Evolutionary conservation across 2,329 filamentous ascomycete genomes (phyloP), one percentile per base, ranked within the genome.

Genomic region (Aspergillus bombycis): DNA sequence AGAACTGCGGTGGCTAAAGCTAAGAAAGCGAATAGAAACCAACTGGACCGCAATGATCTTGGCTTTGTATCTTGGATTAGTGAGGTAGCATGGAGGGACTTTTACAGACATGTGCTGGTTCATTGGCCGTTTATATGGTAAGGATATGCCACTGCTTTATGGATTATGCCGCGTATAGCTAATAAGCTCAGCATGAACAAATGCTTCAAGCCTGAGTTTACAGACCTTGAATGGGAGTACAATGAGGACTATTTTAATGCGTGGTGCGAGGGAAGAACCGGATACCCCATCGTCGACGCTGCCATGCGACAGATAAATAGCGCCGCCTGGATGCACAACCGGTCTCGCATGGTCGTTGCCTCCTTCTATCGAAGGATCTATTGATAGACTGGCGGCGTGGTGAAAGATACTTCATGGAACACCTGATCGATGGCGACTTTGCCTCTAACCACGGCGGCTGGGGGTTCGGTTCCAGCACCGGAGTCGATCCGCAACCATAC

Each of bases 401-500:
- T 5, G 92, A 96, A 79, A 82, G 83, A 1, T 92, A 89, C 74
- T 96, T 96, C 76, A 95, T 95, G 91, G 88, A 92, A 73, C 83
- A 91, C 67, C 81, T 93, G 9, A 85, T 94, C 62, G 91, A 94
- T 71, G 91, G 91, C 19, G 91, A 94, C 73, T 92, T 94, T 72
- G 90, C 90, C 0, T 90, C 86, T 62, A 94, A 94, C 75, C 93
- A 91, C 65, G 87, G 88, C 10, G 88, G 88, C 0, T 90, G 88
- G 88, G 88, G 87, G 0, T 89, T 89, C 68, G 78, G 83, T 28
- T 88, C 89, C 5, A 87, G 84, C 21, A 89, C 89, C 0, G 91
- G 92, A 1, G 91, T 93, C 8, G 92, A 96, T 75, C 91, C 92
- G 1, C 91, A 96, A 77, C 93, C 93, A 0, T 97, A 96, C 74